Percentiles rank a stretch among this genome's conserved stretches.
Evolutionary conservation across 305 asterid genomes (phyloP).

Genomic region (Salvia sclarea): DNA sequence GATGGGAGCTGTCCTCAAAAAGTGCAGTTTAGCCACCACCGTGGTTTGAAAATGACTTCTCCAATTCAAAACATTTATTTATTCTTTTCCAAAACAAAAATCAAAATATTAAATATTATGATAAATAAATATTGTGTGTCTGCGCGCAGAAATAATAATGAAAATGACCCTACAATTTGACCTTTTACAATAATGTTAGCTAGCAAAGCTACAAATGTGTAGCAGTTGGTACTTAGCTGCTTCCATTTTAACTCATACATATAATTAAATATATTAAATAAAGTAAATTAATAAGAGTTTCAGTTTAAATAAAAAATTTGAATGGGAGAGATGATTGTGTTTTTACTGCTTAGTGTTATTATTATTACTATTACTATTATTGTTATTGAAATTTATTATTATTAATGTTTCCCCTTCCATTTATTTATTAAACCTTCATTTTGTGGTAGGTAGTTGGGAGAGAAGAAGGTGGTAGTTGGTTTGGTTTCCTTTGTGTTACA

Average conservation of each 20-base stretch:
- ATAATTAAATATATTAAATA: no score
- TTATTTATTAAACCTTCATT: background rate
- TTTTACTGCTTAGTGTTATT: background rate
- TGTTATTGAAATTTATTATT: background rate
- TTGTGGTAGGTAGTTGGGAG: slow-evolving; percentile 30
- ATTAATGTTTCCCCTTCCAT: background rate
- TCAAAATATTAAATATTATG: no score
- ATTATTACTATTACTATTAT: background rate
- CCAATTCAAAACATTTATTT: background rate
- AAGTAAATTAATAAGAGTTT: no score
- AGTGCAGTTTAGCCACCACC: slow-evolving; percentile 37
- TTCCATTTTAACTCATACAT: background rate
- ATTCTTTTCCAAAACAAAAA: no score
- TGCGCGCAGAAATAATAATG: no score
- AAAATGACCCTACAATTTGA: slow-evolving; percentile 34
- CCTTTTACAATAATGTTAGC: slow-evolving; percentile 14
- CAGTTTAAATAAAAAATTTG: background rate
- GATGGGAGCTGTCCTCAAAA: slow-evolving; percentile 35
- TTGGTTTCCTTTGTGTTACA: slow-evolving; percentile 4
- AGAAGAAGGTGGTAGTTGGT: slow-evolving; percentile 29
- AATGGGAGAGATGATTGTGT: background rate
- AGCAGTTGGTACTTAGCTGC: background rate
- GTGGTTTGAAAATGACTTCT: slow-evolving; percentile 36
- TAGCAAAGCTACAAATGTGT: slow-evolving; percentile 6
- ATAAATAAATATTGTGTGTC: no score